phyloP scores from a whole-genome alignment of 371 early-diverging fungal genomes.

The Synchytrium microbalum region DNA sequence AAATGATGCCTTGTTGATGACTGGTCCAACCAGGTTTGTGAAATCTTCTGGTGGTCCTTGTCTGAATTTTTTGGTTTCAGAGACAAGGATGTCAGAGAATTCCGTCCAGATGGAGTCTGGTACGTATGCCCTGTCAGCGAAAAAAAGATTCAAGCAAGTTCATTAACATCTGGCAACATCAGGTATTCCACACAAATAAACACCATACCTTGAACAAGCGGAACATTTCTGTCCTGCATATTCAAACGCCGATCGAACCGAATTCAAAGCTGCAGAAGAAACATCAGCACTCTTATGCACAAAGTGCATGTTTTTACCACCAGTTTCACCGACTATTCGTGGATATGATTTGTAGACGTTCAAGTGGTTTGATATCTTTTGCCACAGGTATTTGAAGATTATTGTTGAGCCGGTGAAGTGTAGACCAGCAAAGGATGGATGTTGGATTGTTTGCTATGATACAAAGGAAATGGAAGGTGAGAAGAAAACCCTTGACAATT shows the following conservation, averaged over 20 bases:
- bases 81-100: constrained; percentile 59
- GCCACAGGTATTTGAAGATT: constrained; percentile 92
- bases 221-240: constrained; percentile 97
- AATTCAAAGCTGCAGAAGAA: constrained; percentile 51
- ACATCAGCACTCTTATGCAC: constrained; percentile 68
- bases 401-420: constrained; percentile 94
- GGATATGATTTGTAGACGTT: constrained; percentile 87
- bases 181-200: not conserved
- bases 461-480: constrained; percentile 23
- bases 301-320: constrained; percentile 98
- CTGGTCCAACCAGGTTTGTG: constrained; percentile 67
- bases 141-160: not conserved
- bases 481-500: not conserved
- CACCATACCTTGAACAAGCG: constrained; percentile 65
- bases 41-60: constrained; percentile 67
- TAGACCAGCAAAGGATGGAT: constrained; percentile 89
- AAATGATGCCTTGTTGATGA: constrained; percentile 88
- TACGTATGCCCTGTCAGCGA: constrained; percentile 54
- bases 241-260: constrained; percentile 91
- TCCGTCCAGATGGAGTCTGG: constrained; percentile 75
- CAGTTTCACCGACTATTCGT: constrained; percentile 94
- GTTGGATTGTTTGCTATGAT: constrained; percentile 48
- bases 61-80: constrained; percentile 66
- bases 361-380: constrained; percentile 82
- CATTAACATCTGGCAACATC: not conserved